phyloP scores from a whole-genome alignment of 1,284 basidiomycete species.

The Boletus smithii region DNA sequence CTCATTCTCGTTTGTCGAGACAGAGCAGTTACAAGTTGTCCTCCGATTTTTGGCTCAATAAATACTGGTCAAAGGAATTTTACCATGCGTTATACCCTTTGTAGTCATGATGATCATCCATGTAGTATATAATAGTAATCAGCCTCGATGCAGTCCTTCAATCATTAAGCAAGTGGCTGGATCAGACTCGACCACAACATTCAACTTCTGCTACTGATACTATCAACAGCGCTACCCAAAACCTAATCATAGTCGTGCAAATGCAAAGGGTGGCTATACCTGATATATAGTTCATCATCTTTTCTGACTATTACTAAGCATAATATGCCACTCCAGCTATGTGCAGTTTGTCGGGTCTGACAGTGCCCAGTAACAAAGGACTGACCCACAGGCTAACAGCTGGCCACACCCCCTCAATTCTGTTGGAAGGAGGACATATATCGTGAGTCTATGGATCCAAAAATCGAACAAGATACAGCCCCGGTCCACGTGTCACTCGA shows the following conservation, averaged over 20 bases:
- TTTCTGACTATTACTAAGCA: background rate
- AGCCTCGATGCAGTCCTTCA: background rate
- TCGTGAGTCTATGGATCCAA: conserved; percentile 6
- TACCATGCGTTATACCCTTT: background rate
- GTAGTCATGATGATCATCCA: background rate
- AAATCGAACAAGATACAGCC: conserved; percentile 1
- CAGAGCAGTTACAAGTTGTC: conserved; percentile 2
- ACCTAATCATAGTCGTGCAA: no score
- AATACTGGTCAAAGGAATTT: conserved; percentile 5
- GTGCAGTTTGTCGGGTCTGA: background rate
- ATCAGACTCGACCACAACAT: background rate
- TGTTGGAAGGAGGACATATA: no score
- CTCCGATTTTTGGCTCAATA: conserved; percentile 8
- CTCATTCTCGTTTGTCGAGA: background rate
- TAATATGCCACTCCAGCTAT: background rate
- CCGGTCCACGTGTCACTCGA: conserved; percentile 3
- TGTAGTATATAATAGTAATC: background rate
- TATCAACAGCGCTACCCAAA: no score
- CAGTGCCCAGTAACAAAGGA: no score
- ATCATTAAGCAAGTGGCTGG: background rate
- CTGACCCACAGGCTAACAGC: background rate
- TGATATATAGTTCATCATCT: no score
- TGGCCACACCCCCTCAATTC: background rate
- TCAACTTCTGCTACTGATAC: no score
- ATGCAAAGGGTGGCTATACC: no score